phyloP scores from a whole-genome alignment of 2,329 filamentous ascomycete species.

The Talaromyces sp. region DNA sequence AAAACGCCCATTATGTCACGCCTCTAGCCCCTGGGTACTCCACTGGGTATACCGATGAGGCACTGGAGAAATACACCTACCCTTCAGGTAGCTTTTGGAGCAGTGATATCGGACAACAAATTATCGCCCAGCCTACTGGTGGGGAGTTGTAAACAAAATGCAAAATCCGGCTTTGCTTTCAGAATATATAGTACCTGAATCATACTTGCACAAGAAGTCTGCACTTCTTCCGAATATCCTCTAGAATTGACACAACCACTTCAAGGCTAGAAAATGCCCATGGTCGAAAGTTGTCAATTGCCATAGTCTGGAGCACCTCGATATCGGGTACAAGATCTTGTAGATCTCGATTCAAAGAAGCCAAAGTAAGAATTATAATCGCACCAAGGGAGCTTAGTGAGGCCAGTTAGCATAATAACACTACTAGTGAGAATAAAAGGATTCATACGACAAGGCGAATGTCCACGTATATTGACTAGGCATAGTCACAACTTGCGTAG shows the following conservation, averaged over 20 bases:
- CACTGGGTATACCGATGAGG: constrained; percentile 26
- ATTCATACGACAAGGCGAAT: constrained; percentile 26
- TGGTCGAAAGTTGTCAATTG: constrained; percentile 1
- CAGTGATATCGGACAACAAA: constrained; percentile 25
- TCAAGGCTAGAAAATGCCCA: constrained; percentile 7
- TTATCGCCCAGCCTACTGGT: constrained; percentile 27
- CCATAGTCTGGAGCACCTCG: constrained; percentile 16
- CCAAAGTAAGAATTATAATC: constrained; percentile 28
- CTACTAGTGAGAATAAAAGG: background rate
- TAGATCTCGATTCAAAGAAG: constrained; percentile 23
- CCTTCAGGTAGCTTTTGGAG: constrained; percentile 28
- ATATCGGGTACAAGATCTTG: constrained; percentile 27
- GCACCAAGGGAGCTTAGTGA: constrained; percentile 26
- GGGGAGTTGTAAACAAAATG: constrained; percentile 17
- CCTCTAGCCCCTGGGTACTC: constrained; percentile 24
- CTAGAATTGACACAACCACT: constrained; percentile 3
- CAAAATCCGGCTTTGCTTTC: background rate
- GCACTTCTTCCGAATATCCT: constrained; percentile 7
- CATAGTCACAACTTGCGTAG: constrained; percentile 21
- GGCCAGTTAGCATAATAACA: background rate
- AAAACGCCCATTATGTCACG: constrained; percentile 24
- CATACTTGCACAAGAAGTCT: constrained; percentile 6
- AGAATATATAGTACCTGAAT: background rate
- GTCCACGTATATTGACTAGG: constrained; percentile 34
- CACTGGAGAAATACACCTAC: constrained; percentile 26